These are phyloP conservation scores for Fusarium solani-melongenae DNA, from an alignment of 2,329 filamentous ascomycete species.

Conservation along the genomic window DNA sequence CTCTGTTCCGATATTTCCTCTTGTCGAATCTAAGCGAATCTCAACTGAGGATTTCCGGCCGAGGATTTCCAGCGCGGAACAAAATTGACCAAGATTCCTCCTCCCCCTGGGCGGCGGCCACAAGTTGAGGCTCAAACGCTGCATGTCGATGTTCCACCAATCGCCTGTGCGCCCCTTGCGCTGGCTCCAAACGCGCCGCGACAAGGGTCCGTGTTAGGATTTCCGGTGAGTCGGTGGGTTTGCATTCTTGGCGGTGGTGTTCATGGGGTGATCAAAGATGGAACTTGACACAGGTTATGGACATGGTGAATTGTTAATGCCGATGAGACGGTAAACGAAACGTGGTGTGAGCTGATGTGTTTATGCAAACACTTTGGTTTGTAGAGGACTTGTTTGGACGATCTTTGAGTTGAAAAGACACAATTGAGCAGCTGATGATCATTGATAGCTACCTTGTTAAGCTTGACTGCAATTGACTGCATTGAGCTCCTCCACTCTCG, in stretches of 20 bases:
- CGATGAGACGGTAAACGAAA: slow-evolving; percentile 12
- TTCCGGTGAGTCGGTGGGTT: slow-evolving; percentile 39
- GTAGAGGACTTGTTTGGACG: background rate
- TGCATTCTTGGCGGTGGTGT: slow-evolving; percentile 25
- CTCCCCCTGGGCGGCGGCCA: slow-evolving; percentile 4
- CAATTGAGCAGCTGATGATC: background rate
- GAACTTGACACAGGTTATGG: background rate
- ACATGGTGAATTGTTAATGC: background rate
- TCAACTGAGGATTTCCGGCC: background rate
- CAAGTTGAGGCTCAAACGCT: slow-evolving; percentile 43
- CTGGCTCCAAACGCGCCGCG: slow-evolving; percentile 39
- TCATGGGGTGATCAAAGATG: background rate
- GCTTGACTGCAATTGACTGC: background rate
- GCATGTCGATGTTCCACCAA: slow-evolving; percentile 41
- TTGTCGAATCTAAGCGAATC: slow-evolving; percentile 1
- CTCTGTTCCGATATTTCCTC: background rate
- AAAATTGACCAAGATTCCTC: background rate
- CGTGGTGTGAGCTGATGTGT: slow-evolving; percentile 13
- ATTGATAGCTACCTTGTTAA: background rate
- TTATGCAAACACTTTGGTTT: slow-evolving; percentile 1
- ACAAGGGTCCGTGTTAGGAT: slow-evolving; percentile 40
- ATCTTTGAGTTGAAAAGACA: background rate
- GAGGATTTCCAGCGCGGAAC: background rate
- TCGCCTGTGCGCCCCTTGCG: slow-evolving; percentile 39
- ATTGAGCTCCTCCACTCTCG: slow-evolving; percentile 9